Conservation (phyloP, 2,329 filamentous ascomycete genomes). For the Microcyclosporella mali region DNA sequence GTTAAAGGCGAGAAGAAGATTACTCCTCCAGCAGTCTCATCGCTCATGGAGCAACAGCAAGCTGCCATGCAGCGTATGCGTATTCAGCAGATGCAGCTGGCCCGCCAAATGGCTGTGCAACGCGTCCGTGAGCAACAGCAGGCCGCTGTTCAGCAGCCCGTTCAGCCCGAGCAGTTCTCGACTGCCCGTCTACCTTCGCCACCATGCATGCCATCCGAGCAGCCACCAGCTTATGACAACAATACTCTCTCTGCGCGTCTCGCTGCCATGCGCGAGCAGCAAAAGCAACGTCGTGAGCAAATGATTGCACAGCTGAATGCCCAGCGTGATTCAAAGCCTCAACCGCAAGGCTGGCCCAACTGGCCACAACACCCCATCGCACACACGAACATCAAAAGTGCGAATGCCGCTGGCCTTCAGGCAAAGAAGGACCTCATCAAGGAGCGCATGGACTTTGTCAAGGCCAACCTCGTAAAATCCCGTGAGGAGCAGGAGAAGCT, state of each 20-base stretch:
- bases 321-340: conserved; percentile 16
- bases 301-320: conserved; percentile 23
- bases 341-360: conserved; percentile 6
- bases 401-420: conserved; percentile 8
- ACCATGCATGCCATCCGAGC: conserved; percentile 11
- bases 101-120: conserved; percentile 30
- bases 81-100: conserved; percentile 17
- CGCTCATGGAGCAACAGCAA: conserved; percentile 6
- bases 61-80: conserved; percentile 8
- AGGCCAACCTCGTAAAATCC: conserved; percentile 28
- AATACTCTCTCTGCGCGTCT: conserved; percentile 20
- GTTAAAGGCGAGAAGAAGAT: conserved; percentile 42
- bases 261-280: conserved; percentile 24
- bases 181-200: conserved; percentile 1
- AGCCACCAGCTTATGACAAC: conserved; percentile 18
- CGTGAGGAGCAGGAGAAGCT: conserved; percentile 28
- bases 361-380: conserved; percentile 7
- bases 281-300: conserved; percentile 33
- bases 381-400: conserved; percentile 2
- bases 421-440: conserved; percentile 26
- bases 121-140: conserved; percentile 23
- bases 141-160: conserved; percentile 1
- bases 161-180: neutral
- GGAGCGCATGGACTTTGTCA: conserved; percentile 28
- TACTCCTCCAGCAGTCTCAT: conserved; percentile 4